Percentiles rank a stretch among this genome's conserved stretches.
Conservation (phyloP, 2,329 filamentous ascomycete genomes). For the Saccharata proteae region DNA sequence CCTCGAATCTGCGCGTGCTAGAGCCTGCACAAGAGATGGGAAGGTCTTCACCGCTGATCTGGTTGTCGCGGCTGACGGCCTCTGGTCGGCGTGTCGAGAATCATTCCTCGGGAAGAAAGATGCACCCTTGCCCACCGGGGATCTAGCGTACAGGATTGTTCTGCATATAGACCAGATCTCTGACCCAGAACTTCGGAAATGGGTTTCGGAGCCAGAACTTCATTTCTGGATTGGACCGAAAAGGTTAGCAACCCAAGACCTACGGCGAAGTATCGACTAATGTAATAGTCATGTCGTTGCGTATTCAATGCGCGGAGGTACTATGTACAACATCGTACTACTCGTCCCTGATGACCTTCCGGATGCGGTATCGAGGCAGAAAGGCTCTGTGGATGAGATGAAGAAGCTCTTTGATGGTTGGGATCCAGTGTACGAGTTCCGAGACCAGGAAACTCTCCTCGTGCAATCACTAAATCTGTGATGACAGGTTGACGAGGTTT, state of each 20-base stretch:
- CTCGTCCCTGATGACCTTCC: conserved; percentile 53
- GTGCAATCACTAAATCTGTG: neutral
- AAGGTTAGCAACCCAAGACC: no score
- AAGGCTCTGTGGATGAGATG: conserved; percentile 50
- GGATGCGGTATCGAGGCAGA: conserved; percentile 36
- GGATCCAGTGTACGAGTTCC: conserved; percentile 43
- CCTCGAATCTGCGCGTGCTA: conserved; percentile 28
- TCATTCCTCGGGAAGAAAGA: conserved; percentile 35
- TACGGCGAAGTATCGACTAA: no score
- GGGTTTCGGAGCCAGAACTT: conserved; percentile 40
- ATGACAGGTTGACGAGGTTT: conserved; percentile 25
- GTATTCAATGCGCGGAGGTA: conserved; percentile 48
- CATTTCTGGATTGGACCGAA: conserved; percentile 54
- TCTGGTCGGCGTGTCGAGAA: conserved; percentile 48
- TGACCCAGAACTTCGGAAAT: conserved; percentile 38
- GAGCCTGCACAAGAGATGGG: conserved; percentile 30
- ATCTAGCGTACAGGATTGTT: conserved; percentile 53
- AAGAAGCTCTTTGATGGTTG: conserved; percentile 46
- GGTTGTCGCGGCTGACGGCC: conserved; percentile 51
- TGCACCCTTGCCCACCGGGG: conserved; percentile 46
- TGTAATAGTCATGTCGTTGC: conserved; percentile 54
- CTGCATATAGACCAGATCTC: conserved; percentile 40
- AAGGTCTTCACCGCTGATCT: conserved; percentile 38
- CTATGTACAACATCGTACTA: conserved; percentile 54
- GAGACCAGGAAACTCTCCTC: no score